phyloP scores from a whole-genome alignment of 2,329 filamentous ascomycete genomes.

The Mariannaea elegans region DNA sequence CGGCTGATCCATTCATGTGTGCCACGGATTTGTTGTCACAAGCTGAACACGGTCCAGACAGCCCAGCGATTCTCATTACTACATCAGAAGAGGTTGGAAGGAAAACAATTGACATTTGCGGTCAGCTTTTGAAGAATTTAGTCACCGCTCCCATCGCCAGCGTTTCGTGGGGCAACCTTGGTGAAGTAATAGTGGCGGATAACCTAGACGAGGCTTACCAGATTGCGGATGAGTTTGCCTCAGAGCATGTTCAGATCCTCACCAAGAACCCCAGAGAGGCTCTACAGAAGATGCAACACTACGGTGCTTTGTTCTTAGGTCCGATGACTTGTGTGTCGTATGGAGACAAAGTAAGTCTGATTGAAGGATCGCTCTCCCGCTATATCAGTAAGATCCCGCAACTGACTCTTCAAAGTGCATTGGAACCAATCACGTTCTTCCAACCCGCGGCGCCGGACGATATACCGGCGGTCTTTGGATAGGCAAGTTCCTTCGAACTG shows the following conservation, averaged over 20 bases:
- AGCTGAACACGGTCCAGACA: constrained; percentile 13
- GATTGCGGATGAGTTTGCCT: constrained; percentile 23
- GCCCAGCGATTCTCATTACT: constrained; percentile 14
- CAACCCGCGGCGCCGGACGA: constrained; percentile 8
- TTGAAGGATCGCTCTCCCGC: no score
- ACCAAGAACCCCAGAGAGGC: constrained; percentile 21
- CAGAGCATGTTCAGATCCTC: constrained; percentile 24
- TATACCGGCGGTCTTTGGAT: constrained; percentile 23
- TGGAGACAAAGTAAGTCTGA: constrained; percentile 22
- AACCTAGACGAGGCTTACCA: constrained; percentile 20
- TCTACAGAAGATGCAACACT: constrained; percentile 23
- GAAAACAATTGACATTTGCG: constrained; percentile 15
- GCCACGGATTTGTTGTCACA: constrained; percentile 17
- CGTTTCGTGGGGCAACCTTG: constrained; percentile 19
- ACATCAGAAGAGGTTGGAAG: constrained; percentile 13
- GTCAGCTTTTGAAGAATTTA: constrained; percentile 15
- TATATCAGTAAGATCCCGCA: background rate
- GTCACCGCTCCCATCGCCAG: constrained; percentile 14
- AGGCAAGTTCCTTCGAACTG: constrained; percentile 24
- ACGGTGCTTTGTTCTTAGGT: constrained; percentile 23
- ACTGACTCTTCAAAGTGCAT: constrained; percentile 19
- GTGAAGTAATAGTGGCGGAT: constrained; percentile 20
- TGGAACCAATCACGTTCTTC: constrained; percentile 24
- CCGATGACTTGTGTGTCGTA: constrained; percentile 24
- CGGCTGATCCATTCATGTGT: constrained; percentile 19